Conservation (phyloP, 108 stramenopile species). For the Skeletonema marinoi region DNA sequence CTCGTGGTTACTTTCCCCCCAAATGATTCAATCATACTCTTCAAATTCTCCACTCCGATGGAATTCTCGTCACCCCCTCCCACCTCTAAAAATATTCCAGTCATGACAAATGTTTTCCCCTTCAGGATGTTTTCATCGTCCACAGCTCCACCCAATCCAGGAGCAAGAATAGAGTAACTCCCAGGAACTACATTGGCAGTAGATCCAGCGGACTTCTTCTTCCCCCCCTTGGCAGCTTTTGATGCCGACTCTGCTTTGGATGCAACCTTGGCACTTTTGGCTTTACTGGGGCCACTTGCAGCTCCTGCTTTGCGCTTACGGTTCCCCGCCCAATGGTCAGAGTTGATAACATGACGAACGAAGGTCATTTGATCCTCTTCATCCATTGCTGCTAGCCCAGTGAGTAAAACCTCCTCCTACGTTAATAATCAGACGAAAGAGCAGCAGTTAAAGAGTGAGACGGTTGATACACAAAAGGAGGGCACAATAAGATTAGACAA, state of each 20-base stretch:
- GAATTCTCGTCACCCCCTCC: constrained; percentile 41
- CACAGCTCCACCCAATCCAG: constrained; percentile 40
- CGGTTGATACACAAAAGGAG: constrained; percentile 9
- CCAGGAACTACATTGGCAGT: constrained; percentile 12
- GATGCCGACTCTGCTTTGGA: not conserved
- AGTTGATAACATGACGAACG: constrained; percentile 41
- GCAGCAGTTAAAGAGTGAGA: not conserved
- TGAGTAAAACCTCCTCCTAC: constrained; percentile 45
- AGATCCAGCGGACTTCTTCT: not conserved
- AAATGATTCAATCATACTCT: constrained; percentile 46
- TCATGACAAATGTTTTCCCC: constrained; percentile 45
- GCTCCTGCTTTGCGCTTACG: constrained; percentile 27
- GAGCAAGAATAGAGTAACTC: constrained; percentile 43
- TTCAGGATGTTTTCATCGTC: constrained; percentile 19
- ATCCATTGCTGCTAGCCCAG: constrained; percentile 42
- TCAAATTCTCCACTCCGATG: constrained; percentile 42
- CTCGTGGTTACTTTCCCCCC: constrained; percentile 33
- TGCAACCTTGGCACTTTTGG: constrained; percentile 15
- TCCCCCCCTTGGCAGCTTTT: constrained; percentile 1
- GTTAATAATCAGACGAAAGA: not conserved
- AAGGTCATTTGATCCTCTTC: constrained; percentile 24
- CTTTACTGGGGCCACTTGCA: not conserved
- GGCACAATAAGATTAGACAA: not conserved
- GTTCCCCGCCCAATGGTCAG: constrained; percentile 47
- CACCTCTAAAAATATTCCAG: constrained; percentile 57